Evolutionary conservation across 345 rosid genomes (phyloP).

Genomic region (Lumnitzera racemosa): DNA sequence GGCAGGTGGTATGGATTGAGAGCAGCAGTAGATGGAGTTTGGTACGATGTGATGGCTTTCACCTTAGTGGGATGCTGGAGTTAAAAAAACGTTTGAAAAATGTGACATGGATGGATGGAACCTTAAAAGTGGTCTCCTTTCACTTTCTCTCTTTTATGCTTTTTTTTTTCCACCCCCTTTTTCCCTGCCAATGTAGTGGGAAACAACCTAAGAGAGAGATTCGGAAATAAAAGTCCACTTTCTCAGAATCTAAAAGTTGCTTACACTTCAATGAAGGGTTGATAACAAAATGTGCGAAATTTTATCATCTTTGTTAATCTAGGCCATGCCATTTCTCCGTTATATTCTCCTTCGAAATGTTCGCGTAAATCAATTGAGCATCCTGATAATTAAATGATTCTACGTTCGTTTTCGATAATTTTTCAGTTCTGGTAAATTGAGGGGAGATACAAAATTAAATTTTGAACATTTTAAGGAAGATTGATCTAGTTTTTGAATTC

Average conservation of each 20-base stretch:
- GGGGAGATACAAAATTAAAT: too few relatives aligned
- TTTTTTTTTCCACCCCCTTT: conserved; percentile 12
- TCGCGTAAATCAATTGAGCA: too few relatives aligned
- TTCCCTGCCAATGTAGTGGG: conserved; percentile 27
- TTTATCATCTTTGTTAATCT: too few relatives aligned
- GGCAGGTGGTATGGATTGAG: conserved; percentile 33
- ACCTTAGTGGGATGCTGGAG: not conserved
- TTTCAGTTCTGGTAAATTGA: too few relatives aligned
- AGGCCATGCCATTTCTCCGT: too few relatives aligned
- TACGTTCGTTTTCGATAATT: too few relatives aligned
- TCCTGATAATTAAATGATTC: too few relatives aligned
- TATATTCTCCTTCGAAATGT: too few relatives aligned
- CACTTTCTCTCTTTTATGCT: conserved; percentile 1
- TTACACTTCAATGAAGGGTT: conserved; percentile 14
- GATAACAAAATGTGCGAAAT: too few relatives aligned
- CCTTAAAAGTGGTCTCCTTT: conserved; percentile 18
- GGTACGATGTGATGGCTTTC: conserved; percentile 11
- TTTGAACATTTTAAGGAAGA: too few relatives aligned
- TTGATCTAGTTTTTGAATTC: too few relatives aligned
- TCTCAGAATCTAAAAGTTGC: conserved; percentile 8
- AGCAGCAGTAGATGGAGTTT: conserved; percentile 14
- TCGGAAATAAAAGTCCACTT: conserved; percentile 25
- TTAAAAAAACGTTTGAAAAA: conserved; percentile 4
- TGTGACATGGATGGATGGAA: conserved; percentile 1
- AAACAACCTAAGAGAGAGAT: conserved; percentile 26